Evolutionary conservation across 768 basidiomycete genomes (phyloP), one percentile per base, ranked within the genome.

Genomic region (Amanita subjunquillea): DNA sequence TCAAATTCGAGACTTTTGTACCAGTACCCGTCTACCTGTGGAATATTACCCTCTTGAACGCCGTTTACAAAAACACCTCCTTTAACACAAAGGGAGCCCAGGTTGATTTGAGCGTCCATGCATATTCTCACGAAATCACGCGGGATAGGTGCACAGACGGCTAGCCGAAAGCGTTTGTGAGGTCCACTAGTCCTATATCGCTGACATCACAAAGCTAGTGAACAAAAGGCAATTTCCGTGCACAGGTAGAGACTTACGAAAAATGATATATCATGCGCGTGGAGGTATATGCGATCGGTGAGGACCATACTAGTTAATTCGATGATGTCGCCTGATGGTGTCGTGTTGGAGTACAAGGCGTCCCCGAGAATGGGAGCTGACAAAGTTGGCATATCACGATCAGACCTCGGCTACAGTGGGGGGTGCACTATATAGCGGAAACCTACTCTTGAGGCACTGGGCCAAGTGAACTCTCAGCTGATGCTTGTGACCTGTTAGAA

Each of bases 311-410:
- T 17, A 40, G 66, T 59, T 15, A 58, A 40, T 2, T 56, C 42
- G 5, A 51, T 52, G 13, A 74, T 61, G 13, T 62, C 54, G 5
- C 60, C 54, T 5, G 66, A 55, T 54, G 67, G 51, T 30, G 58
- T 54, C 47, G 60, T 74, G 4, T 59, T 65, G 37, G 80, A 75
- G 58, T 84, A 77, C 2, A 76, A 55, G 1, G 59, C 59, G 58
- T 87, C 85, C 2, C 85, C 85, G 8, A 87, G 67, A 46, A 87
- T 79, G 15, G 85, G 85, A 27, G 78, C 85, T 87, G 55, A 46
- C 43, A 38, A 25, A 25, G 4, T 48, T 7, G 6, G 29, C 7
- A 30, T 30, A 9, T 8, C 29, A 49, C 46, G 41, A 9, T 48
- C 37, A 55, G 41, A 32, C 20, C 44, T 4, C 38, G 8, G 25